These are phyloP conservation scores for Phlyctochytrium bullatum DNA, from an alignment of 192 early-diverging fungal genomes.

Conservation along the genomic window DNA sequence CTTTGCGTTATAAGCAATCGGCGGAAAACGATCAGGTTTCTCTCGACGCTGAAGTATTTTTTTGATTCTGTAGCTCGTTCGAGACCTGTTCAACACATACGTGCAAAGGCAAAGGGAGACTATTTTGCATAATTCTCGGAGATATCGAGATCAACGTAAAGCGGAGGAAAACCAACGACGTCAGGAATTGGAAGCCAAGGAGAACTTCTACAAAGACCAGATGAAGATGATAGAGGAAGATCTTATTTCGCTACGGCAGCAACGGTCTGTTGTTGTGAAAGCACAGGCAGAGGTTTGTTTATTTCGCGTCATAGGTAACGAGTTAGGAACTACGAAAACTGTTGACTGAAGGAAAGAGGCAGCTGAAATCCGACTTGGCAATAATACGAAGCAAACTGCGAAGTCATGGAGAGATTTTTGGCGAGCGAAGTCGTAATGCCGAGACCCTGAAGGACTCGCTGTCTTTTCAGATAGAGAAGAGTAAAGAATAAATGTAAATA, in stretches of 20 bases:
- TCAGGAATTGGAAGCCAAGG: conserved; percentile 18
- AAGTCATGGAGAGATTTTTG: too few species aligned
- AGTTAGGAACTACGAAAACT: too few species aligned
- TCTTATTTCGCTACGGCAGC: background rate
- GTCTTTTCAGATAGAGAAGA: too few species aligned
- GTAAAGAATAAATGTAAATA: too few species aligned
- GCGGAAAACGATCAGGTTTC: too few species aligned
- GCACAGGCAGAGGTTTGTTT: conserved; percentile 26
- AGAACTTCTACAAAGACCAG: conserved; percentile 9
- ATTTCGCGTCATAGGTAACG: too few species aligned
- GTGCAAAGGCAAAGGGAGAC: conserved; percentile 11
- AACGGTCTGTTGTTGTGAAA: conserved; percentile 14
- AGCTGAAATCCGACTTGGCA: too few species aligned
- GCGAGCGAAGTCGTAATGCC: too few species aligned
- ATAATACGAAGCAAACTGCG: too few species aligned
- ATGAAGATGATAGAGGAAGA: conserved; percentile 14
- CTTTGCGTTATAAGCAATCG: conserved; percentile 1
- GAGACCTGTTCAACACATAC: conserved; percentile 10
- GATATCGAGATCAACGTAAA: background rate
- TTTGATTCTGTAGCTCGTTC: conserved; percentile 3
- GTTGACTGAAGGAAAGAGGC: too few species aligned
- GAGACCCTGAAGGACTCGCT: too few species aligned
- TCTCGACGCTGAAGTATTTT: too few species aligned
- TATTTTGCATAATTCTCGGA: background rate
- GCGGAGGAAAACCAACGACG: conserved; percentile 5